A percentile compares a stretch with the other conserved stretches of the same genome.
Evolutionary conservation across 176 grass and related monocot genomes (phyloP).

Genomic region (Poa pratensis): DNA sequence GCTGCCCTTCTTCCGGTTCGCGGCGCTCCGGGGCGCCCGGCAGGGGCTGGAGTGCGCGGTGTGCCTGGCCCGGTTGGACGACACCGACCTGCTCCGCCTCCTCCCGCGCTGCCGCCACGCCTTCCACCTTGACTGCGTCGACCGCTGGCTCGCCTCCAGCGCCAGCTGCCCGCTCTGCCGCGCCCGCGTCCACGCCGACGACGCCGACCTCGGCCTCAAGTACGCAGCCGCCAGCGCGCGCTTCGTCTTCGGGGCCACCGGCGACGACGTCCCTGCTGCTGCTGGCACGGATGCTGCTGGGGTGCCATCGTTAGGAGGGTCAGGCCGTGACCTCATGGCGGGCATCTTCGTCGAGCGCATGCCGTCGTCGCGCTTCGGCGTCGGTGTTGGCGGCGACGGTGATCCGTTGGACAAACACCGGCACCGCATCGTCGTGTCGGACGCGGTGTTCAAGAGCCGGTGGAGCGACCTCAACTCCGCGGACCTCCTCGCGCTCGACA

Average conservation of each 20-base stretch:
- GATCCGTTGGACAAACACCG: slow-evolving; percentile 58
- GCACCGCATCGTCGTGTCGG: slow-evolving; percentile 82
- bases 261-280: slow-evolving; percentile 10
- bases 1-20: slow-evolving; percentile 90
- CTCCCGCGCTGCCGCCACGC: slow-evolving; percentile 84
- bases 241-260: slow-evolving; percentile 47
- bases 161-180: slow-evolving; percentile 94
- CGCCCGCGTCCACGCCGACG: slow-evolving; percentile 44
- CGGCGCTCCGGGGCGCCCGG: slow-evolving; percentile 61
- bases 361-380: slow-evolving; percentile 47
- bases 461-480: slow-evolving; percentile 96
- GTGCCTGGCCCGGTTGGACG: slow-evolving; percentile 78
- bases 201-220: slow-evolving; percentile 52
- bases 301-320: not conserved
- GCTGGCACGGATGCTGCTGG: too few species aligned
- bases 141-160: slow-evolving; percentile 73
- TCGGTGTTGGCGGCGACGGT: not conserved
- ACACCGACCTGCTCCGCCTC: slow-evolving; percentile 80
- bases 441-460: slow-evolving; percentile 75
- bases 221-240: slow-evolving; percentile 57
- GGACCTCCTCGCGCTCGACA: slow-evolving; percentile 69
- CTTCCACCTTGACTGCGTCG: slow-evolving; percentile 82
- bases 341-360: slow-evolving; percentile 69
- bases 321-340: slow-evolving; percentile 44
- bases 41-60: slow-evolving; percentile 86